Evolutionary conservation across 768 basidiomycete genomes (phyloP), one percentile per base, ranked within the genome.

Genomic region (Mycena venus): DNA sequence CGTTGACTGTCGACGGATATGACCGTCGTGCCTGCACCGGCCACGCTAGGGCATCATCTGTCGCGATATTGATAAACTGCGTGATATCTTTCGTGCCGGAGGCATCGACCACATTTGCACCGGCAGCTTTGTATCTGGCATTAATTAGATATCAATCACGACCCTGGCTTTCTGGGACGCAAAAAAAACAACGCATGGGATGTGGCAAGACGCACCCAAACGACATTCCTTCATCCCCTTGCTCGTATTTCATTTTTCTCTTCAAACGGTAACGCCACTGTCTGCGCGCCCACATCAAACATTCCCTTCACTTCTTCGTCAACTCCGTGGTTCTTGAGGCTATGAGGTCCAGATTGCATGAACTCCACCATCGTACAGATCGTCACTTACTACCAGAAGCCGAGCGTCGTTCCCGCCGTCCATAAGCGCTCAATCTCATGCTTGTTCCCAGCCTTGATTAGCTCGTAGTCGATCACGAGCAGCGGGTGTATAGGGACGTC

Each of bases 1-100:
- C 82, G 31, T 84, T 82, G 31, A 87, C 83, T 1, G 85, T 82
- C 0, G 77, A 65, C 0, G 89, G 89, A 70, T 91, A 91, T 0
- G 84, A 83, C 31, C 88, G 83, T 36, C 87, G 86, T 11, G 80
- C 80, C 19, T 85, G 78, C 0, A 66, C 69, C 0, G 90, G 90
- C 78, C 84, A 90, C 0, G 86, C 83, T 4, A 90, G 76, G 0
- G 82, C 87, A 64, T 90, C 90, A 72, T 90, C 90, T 72, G 86
- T 88, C 0, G 89, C 82, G 64, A 90, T 79, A 72, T 88, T 88
- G 64, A 90, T 80, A 77, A 88, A 89, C 73, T 90, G 86, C 10
- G 82, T 79, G 0, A 81, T 84, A 75, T 90, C 89, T 23, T 75
- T 56, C 38, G 81, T 85, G 72, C 89, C 89, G 15, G 81, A 80